A percentile compares a stretch with the other conserved stretches of the same genome.
Evolutionary conservation across 306 rosid species (phyloP).

Genomic region (Gynostemma pentaphyllum): DNA sequence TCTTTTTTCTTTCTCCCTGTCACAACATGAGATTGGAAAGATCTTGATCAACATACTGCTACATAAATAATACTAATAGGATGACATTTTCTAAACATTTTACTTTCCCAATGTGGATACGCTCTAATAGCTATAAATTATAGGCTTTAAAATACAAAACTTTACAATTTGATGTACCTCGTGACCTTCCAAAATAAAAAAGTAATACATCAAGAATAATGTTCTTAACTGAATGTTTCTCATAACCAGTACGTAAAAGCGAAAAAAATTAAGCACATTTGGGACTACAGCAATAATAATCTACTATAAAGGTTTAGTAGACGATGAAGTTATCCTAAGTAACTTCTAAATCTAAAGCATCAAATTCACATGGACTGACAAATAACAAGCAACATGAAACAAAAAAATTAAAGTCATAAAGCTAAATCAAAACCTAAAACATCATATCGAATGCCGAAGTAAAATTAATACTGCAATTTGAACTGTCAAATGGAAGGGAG

Average conservation of each 20-base stretch:
- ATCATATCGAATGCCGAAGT: not conserved
- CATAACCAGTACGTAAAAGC: not conserved
- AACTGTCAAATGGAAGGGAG: not conserved
- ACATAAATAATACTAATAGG: not conserved
- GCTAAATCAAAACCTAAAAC: not conserved
- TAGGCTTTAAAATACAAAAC: not conserved
- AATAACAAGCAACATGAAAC: not conserved
- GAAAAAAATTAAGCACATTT: too few species aligned
- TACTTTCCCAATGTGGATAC: not conserved
- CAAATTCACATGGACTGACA: not conserved
- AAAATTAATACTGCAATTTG: not conserved
- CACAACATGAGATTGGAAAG: not conserved
- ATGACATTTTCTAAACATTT: not conserved
- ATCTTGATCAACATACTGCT: not conserved
- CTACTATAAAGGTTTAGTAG: too few species aligned
- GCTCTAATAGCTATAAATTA: not conserved
- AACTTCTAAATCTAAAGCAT: not conserved
- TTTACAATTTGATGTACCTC: too few species aligned
- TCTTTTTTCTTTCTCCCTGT: constrained; percentile 88
- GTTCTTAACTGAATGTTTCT: not conserved
- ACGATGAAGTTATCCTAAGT: too few species aligned
- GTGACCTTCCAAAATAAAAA: too few species aligned
- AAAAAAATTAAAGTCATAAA: not conserved
- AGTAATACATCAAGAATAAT: not conserved
- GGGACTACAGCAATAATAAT: too few species aligned